Evolutionary conservation across 2,329 filamentous ascomycete species (phyloP).

Genomic region (Xylaria sp.): DNA sequence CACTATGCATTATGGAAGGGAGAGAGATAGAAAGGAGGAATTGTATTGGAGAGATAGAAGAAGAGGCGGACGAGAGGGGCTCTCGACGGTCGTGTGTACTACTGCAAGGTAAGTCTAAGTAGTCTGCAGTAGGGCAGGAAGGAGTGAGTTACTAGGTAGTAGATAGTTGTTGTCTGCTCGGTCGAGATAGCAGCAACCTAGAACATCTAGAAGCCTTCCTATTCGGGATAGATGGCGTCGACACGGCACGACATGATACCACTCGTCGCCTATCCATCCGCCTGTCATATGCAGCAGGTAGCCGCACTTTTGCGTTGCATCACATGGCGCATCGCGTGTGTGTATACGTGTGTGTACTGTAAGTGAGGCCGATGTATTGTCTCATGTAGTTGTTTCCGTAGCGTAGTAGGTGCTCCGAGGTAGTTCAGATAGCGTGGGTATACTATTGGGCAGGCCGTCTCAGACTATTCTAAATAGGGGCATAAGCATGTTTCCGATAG

Average conservation of each 20-base stretch:
- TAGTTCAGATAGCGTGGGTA: too few species aligned
- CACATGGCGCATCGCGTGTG: background rate
- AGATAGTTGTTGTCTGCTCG: slow-evolving; percentile 9
- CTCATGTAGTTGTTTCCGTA: too few species aligned
- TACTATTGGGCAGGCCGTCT: background rate
- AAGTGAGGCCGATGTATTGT: too few species aligned
- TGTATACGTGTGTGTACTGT: background rate
- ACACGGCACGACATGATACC: slow-evolving; percentile 14
- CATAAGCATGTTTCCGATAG: slow-evolving; percentile 15
- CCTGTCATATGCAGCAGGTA: slow-evolving; percentile 12
- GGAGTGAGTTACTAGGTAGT: too few species aligned
- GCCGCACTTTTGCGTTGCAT: slow-evolving; percentile 23
- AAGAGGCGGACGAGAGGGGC: background rate
- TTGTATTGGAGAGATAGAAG: background rate
- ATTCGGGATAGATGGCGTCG: slow-evolving; percentile 22
- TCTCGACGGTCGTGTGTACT: background rate
- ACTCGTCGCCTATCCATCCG: slow-evolving; percentile 9
- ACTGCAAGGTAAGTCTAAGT: too few species aligned
- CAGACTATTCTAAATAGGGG: background rate
- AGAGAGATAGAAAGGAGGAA: too few species aligned
- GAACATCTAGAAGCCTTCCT: slow-evolving; percentile 37
- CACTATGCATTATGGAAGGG: background rate
- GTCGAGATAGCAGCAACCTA: slow-evolving; percentile 16
- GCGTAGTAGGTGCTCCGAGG: background rate
- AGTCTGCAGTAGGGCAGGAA: too few species aligned